A percentile compares a stretch with the other conserved stretches of the same genome.
These are phyloP conservation scores for Glycine latifolia DNA, from an alignment of 306 rosid species.

Conservation along the genomic window DNA sequence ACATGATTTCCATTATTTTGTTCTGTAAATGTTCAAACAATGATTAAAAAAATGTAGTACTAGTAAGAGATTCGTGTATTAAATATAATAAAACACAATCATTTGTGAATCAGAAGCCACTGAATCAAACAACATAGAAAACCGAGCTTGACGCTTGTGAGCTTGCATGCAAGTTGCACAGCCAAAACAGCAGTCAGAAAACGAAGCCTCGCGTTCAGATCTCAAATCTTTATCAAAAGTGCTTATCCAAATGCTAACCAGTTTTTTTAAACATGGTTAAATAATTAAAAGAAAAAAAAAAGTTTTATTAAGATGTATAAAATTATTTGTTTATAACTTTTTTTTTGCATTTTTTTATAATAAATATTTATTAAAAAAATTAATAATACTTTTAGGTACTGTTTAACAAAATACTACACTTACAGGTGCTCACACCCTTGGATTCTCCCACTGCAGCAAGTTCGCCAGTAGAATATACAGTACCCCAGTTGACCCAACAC, in stretches of 20 bases:
- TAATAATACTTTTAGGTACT: too few relatives aligned
- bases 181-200: background rate
- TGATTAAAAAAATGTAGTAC: too few relatives aligned
- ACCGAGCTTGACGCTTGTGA: background rate
- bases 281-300: too few relatives aligned
- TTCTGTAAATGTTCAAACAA: too few relatives aligned
- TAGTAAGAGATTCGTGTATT: background rate
- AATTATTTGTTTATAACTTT: too few relatives aligned
- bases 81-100: conserved; percentile 15
- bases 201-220: background rate
- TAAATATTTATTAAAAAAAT: too few relatives aligned
- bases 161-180: conserved; percentile 8
- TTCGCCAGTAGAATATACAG: conserved; percentile 59
- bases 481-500: conserved; percentile 59
- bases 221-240: background rate
- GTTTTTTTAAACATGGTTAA: too few relatives aligned
- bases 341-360: too few relatives aligned
- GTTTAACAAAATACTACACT: too few relatives aligned
- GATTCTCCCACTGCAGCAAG: conserved; percentile 80
- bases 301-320: too few relatives aligned
- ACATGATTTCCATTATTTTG: too few relatives aligned
- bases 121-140: conserved; percentile 4
- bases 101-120: conserved; percentile 5
- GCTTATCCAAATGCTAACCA: background rate
- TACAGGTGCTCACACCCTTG: conserved; percentile 81